Base-by-base conservation (phyloP, 2,329 filamentous ascomycete species). In the Colletotrichum sp. region DNA sequence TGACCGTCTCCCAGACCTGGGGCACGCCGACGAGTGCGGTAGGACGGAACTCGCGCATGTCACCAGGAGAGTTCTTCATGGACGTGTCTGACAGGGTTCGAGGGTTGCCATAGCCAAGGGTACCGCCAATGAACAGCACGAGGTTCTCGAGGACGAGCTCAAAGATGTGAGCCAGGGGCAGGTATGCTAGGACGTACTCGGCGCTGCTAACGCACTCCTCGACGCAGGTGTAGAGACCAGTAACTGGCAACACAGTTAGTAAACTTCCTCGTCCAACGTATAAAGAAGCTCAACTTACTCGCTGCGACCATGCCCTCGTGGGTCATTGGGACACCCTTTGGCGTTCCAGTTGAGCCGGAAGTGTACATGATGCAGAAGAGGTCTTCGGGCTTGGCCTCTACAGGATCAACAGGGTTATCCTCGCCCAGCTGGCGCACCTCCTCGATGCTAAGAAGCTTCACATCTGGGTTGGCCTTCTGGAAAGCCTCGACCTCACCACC, bases 141-240 rank as follows among this genome's bases (percentile, higher is more conserved):
- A 96, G 89, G 84, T 98, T 98, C 86, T 99, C 97, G 79, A 99
- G 95, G 75, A 96, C 94, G 85, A 98, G 97, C 85, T 99, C 97
- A 81, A 99, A 93, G 81, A 99, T 99, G 83, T 99, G 97, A 3
- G 97, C 96, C 69, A 98, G 93, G 3, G 97, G 97, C 16, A 99
- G 92, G 85, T 99, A 99, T 26, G 96, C 95, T 61, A 99, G 90
- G 59, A 99, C 89, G 61, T 91, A 91, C 80, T 99, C 97, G 61
- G 90, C 92, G 74, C 94, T 92, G 76, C 93, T 93, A 66, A 99
- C 91, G 81, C 94, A 94, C 74, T 93, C 92, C 26, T 94, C 94
- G 64, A 99, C 93, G 77, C 95, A 93, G 57, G 91, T 90, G 82
- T 93, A 92, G 61, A 98, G 92, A 83, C 97, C 97, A 63, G 96